A percentile compares a stretch with the other conserved stretches of the same genome.
Conservation (phyloP, 2,329 filamentous ascomycete genomes). For the Botrytis galanthina region DNA sequence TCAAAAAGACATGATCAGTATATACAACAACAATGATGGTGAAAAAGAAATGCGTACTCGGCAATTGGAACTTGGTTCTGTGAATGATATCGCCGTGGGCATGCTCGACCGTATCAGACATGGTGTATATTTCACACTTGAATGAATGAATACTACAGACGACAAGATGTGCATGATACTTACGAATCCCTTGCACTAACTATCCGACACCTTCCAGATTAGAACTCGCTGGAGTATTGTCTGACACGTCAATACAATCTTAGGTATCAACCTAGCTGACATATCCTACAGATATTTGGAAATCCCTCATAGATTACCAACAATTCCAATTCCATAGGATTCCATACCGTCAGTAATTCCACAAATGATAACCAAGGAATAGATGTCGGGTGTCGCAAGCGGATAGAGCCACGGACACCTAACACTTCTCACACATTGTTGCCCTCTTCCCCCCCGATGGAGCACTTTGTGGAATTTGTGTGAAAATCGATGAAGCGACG, state of each 20-base stretch:
- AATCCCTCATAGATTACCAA: neutral
- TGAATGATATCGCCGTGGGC: neutral
- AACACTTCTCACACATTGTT: neutral
- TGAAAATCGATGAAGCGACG: neutral
- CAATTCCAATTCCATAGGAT: neutral
- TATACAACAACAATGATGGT: neutral
- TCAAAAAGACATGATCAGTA: neutral
- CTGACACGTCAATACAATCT: neutral
- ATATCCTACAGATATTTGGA: neutral
- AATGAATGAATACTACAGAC: neutral
- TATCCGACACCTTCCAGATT: neutral
- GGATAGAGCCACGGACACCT: neutral
- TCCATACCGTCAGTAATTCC: neutral
- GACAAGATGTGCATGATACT: neutral
- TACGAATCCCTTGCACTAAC: neutral
- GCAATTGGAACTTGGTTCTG: no score
- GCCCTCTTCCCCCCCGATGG: fast-evolving
- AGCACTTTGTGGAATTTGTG: neutral
- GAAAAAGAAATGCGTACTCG: neutral
- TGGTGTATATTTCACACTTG: neutral
- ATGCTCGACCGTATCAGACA: neutral
- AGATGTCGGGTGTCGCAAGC: neutral
- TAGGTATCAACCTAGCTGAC: neutral
- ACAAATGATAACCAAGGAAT: neutral
- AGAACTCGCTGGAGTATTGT: neutral